phyloP scores from a whole-genome alignment of 495 filamentous ascomycete species.

The Penicillium verhagenii region DNA sequence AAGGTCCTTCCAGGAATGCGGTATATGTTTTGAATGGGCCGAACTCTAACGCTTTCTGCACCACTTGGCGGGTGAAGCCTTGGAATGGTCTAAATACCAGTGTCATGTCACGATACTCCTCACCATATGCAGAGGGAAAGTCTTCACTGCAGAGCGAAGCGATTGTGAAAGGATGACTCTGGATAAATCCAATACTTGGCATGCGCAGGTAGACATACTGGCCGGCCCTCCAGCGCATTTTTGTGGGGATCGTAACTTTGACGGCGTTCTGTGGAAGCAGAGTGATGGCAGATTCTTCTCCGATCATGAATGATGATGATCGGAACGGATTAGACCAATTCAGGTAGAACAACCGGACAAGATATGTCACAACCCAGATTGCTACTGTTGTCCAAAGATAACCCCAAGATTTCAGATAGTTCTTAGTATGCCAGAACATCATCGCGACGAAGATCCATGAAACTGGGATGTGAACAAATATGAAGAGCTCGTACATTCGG shows the following conservation, averaged over 20 bases:
- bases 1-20: constrained; percentile 89
- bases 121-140: constrained; percentile 84
- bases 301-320: constrained; percentile 69
- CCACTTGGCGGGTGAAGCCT: constrained; percentile 81
- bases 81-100: constrained; percentile 88
- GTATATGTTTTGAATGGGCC: constrained; percentile 85
- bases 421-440: constrained; percentile 95
- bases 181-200: constrained; percentile 82
- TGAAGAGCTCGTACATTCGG: constrained; percentile 79
- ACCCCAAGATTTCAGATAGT: constrained; percentile 87
- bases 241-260: constrained; percentile 89
- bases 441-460: constrained; percentile 78
- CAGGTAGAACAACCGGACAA: constrained; percentile 67
- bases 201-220: constrained; percentile 95
- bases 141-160: constrained; percentile 84
- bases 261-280: constrained; percentile 88
- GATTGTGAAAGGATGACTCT: constrained; percentile 96
- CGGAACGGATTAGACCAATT: constrained; percentile 86
- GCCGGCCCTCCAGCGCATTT: constrained; percentile 89
- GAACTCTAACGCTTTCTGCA: constrained; percentile 73
- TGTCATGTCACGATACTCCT: constrained; percentile 81
- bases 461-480: constrained; percentile 75
- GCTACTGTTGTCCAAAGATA: constrained; percentile 82
- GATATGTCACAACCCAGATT: constrained; percentile 71
- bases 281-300: constrained; percentile 84